Base-by-base conservation (phyloP, 768 basidiomycete genomes). In the Termitomyces sp. region DNA sequence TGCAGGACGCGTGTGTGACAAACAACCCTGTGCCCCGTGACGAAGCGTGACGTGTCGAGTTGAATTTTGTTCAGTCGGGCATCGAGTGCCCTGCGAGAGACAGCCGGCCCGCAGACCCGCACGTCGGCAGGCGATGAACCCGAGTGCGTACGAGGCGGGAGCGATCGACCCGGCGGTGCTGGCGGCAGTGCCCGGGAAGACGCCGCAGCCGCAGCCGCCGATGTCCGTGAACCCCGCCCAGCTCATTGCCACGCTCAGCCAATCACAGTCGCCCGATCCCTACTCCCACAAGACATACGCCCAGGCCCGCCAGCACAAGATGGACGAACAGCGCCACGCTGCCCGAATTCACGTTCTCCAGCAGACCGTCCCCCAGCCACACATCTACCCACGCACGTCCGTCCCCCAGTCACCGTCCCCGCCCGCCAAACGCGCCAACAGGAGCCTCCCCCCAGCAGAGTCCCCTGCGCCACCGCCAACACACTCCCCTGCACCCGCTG, bases 341-440 rank as follows among this genome's bases (percentile, higher is more conserved):
- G 46, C 46, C 35, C 43, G 18, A 43, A 20, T 22, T 28, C 30
- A 33, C 2, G 41, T 28, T 32, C 52, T 35, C 46, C 32, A 28
- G 51, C 52, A 11, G 3, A 9, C 18, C 44, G 2, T 2, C 8
- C 54, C 16, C 43, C 14, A 18, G 16, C 54, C 32, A 5, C 24
- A 51, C n/a, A n/a, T 47, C 40, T 41, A 43, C n/a, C 47, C 77
- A 24, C 72, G 2, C 3, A 13, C 33, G 33, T 10, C 33, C 30
- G 9, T 79, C 18, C 72, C n/a, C n/a, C n/a, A n/a, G n/a, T n/a
- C n/a, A n/a, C 81, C 4, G 71, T 78, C 9, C 73, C 80, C 14
- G 63, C 78, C 9, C 75, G 26, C 84, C 55, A n/a, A n/a, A n/a
- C n/a, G n/a, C n/a, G n/a, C n/a, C n/a, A n/a, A n/a, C n/a, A n/a